Conservation (phyloP, 208 protist species). For the Acanthamoeba rhysodes region DNA sequence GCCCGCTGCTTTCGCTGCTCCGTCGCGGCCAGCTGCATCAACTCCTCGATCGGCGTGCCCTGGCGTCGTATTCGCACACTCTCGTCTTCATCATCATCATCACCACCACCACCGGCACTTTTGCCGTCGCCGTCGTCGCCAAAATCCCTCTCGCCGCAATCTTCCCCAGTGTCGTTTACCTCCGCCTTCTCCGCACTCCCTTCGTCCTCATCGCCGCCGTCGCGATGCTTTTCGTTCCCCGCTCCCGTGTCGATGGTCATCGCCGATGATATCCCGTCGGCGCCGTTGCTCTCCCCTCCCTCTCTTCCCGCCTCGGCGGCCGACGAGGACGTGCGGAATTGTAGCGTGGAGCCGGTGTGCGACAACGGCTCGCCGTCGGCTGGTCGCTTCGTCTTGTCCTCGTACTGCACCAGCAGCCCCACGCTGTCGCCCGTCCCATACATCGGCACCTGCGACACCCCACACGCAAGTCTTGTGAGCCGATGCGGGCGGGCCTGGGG, state of each 20-base stretch:
- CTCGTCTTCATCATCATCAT: no score
- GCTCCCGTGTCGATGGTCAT: no score
- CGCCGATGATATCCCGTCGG: no score
- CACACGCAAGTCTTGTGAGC: no score
- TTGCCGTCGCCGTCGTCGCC: neutral
- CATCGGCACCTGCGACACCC: neutral
- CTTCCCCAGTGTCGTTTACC: neutral
- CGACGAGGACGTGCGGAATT: neutral
- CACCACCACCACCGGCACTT: no score
- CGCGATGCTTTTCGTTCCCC: neutral
- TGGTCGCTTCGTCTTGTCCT: neutral
- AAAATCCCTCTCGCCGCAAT: neutral
- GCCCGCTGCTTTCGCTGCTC: neutral
- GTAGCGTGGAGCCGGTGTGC: neutral
- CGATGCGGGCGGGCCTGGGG: no score
- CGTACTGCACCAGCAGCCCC: conserved; percentile 22
- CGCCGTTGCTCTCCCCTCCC: neutral
- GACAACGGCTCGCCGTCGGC: neutral
- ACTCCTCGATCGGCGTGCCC: no score
- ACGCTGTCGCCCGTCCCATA: neutral
- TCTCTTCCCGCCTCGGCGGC: neutral
- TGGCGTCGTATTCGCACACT: neutral
- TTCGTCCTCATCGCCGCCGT: neutral
- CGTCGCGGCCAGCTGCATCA: no score
- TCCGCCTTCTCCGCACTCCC: neutral